Conservation (phyloP, 495 filamentous ascomycete genomes). For the Podospora sp. region DNA sequence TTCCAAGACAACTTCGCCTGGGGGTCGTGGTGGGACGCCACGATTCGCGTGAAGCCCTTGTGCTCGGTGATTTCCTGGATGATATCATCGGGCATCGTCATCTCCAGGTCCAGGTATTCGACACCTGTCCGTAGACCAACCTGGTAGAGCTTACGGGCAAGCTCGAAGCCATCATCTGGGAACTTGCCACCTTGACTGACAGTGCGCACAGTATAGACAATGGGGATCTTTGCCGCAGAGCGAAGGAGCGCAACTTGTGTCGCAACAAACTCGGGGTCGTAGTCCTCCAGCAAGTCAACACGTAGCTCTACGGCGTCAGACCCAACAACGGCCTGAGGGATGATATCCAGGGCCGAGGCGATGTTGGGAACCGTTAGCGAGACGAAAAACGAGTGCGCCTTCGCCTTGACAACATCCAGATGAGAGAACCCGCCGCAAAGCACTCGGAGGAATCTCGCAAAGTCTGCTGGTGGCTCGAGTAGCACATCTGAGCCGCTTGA, state of each 20-base stretch:
- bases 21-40: conserved; percentile 95
- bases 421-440: conserved; percentile 71
- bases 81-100: conserved; percentile 77
- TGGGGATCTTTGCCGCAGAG: conserved; percentile 71
- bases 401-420: conserved; percentile 66
- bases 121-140: conserved; percentile 78
- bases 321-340: conserved; percentile 77
- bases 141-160: conserved; percentile 72
- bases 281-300: conserved; percentile 87
- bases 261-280: conserved; percentile 72
- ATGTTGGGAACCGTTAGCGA: conserved; percentile 83
- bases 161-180: conserved; percentile 71
- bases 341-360: conserved; percentile 57
- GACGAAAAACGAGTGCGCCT: conserved; percentile 86
- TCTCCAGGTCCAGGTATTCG: conserved; percentile 93
- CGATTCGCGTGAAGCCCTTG: conserved; percentile 75
- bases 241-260: conserved; percentile 82
- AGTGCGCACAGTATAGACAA: conserved; percentile 93
- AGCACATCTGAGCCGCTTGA: conserved; percentile 59
- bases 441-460: conserved; percentile 72
- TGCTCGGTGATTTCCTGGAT: conserved; percentile 65
- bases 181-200: conserved; percentile 85
- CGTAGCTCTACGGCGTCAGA: conserved; percentile 92
- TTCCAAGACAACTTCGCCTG: conserved; percentile 77
- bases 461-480: conserved; percentile 71